Base-by-base conservation (phyloP, 1,139 yeast genomes). In the Saccharomyces hybrid region DNA sequence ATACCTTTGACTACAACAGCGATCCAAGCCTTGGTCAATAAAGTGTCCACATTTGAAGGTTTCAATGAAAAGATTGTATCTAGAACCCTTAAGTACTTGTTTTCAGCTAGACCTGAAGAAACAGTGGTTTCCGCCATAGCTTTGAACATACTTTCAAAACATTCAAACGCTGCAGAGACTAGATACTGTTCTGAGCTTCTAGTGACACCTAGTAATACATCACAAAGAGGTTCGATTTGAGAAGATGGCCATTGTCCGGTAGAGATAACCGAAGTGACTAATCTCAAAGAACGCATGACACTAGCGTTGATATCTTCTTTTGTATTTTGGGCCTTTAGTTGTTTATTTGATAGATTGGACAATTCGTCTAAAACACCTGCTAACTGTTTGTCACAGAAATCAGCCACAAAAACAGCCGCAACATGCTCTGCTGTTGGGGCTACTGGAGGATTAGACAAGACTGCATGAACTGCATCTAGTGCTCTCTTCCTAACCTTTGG, bases 401-500 rank as follows among this genome's bases (percentile, higher is more conserved):
- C 91, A 4, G 91, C 88, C 60, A 90, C 83, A 52, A 82, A 67
- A 1, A 76, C 71, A 28, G 93, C 78, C 9, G 89, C 96, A 48
- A 88, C 85, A 68, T 91, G 97, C 49, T 80, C 84, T 6, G 84
- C 78, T 14, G 83, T 76, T 8, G 96, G 95, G n/a, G 91, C 86
- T 0, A 89, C 80, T 11, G 96, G 96, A 14, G 95, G 91, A 60
- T 78, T 78, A 4, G 73, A 60, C 60, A 93, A 74, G 32, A 93
- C 75, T 4, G 75, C 78, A 50, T 78, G 73, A 21, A 93, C 78
- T 1, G 97, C 88, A 57, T 93, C 99, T 63, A 86, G 88, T 1
- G 98, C 96, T 75, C 97, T 83, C 80, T 88, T 89, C 71, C 99
- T 83, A 11, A 95, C 96, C 67, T 95, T 95, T 34, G 99, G 99